Evolutionary conservation across 305 asterid genomes (phyloP).

Genomic region (Solanum chacoense): DNA sequence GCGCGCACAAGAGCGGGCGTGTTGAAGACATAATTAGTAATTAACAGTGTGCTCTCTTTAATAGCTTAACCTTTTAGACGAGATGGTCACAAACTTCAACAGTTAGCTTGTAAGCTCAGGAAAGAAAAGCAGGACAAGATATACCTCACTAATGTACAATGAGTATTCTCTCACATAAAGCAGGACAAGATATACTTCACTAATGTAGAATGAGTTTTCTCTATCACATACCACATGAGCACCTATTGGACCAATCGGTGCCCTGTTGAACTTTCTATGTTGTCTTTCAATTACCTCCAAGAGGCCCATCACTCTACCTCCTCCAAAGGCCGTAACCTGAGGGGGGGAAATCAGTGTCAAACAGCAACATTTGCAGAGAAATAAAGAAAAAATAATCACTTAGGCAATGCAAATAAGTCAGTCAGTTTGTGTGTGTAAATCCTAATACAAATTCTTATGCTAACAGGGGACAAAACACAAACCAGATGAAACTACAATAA

Average conservation of each 20-base stretch:
- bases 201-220: neutral
- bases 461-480: neutral
- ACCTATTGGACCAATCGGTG: constrained; percentile 96
- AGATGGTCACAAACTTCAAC: neutral
- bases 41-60: neutral
- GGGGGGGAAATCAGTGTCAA: neutral
- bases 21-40: neutral
- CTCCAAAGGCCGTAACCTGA: constrained; percentile 97
- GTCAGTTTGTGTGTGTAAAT: no score
- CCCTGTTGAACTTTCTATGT: constrained; percentile 48
- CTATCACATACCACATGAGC: constrained; percentile 61
- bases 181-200: neutral
- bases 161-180: neutral
- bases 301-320: constrained; percentile 50
- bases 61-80: neutral
- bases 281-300: constrained; percentile 70
- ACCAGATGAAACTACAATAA: neutral
- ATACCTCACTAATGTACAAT: neutral
- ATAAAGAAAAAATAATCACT: neutral
- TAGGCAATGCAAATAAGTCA: neutral
- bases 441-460: neutral
- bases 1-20: neutral
- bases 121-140: neutral
- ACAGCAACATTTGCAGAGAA: neutral
- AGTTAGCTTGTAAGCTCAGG: neutral